Percentiles rank a stretch among this genome's conserved stretches.
Conservation (phyloP, 192 early-diverging fungal species). For the Chytriomyces hyalinus region DNA sequence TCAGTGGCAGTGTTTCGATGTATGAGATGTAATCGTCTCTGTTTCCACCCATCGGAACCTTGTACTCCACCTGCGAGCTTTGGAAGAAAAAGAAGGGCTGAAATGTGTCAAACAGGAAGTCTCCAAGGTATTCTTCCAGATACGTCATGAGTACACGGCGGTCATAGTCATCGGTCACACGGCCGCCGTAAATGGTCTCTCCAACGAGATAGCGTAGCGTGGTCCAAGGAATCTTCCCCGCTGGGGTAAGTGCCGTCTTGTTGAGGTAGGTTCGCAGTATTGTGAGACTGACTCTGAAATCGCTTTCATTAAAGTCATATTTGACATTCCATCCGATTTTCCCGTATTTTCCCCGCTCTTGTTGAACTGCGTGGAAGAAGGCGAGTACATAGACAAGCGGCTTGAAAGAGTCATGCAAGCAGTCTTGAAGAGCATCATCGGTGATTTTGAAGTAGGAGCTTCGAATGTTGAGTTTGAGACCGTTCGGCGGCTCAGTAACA, state of each 20-base stretch:
- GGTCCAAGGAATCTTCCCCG: slow-evolving; percentile 69
- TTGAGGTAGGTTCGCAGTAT: slow-evolving; percentile 66
- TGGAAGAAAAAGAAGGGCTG: slow-evolving; percentile 67
- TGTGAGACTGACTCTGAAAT: slow-evolving; percentile 61
- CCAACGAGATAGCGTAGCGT: slow-evolving; percentile 66
- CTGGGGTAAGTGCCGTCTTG: slow-evolving; percentile 57
- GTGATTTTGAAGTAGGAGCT: slow-evolving; percentile 64
- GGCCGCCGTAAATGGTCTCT: slow-evolving; percentile 69
- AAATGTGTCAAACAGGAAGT: slow-evolving; percentile 68
- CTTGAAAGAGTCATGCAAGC: slow-evolving; percentile 58
- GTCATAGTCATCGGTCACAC: slow-evolving; percentile 71
- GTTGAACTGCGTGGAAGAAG: slow-evolving; percentile 69
- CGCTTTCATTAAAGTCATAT: slow-evolving; percentile 71
- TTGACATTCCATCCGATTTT: slow-evolving; percentile 70
- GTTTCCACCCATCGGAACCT: slow-evolving; percentile 49
- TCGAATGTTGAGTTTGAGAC: slow-evolving; percentile 63
- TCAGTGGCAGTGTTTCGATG: slow-evolving; percentile 64
- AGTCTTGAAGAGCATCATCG: slow-evolving; percentile 61
- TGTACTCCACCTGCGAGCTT: slow-evolving; percentile 58
- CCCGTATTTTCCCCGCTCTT: slow-evolving; percentile 68
- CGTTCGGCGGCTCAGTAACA: slow-evolving; percentile 69
- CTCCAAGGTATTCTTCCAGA: slow-evolving; percentile 68
- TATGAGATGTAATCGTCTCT: slow-evolving; percentile 63
- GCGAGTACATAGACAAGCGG: slow-evolving; percentile 64
- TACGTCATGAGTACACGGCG: slow-evolving; percentile 65